Conservation (phyloP, 2,329 filamentous ascomycete species). For the Ceratocystis papillata region DNA sequence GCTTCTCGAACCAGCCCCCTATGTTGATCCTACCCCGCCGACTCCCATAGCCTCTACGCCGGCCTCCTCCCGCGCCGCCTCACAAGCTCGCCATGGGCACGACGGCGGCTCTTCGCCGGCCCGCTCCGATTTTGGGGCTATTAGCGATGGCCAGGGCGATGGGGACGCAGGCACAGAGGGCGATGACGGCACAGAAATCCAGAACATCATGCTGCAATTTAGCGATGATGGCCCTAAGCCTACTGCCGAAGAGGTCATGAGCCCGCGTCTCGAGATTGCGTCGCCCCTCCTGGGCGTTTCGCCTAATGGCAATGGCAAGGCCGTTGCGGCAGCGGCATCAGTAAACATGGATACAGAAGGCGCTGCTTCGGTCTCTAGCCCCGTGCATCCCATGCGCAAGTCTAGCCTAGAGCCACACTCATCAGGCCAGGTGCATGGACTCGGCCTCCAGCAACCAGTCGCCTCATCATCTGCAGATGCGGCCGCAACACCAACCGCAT, state of each 20-base stretch:
- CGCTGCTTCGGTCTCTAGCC: background rate
- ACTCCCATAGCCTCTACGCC: slow-evolving; percentile 46
- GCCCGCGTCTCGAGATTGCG: slow-evolving; percentile 71
- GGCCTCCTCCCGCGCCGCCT: slow-evolving; percentile 50
- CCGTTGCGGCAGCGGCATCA: background rate
- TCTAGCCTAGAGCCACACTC: slow-evolving; percentile 72
- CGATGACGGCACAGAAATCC: slow-evolving; percentile 73
- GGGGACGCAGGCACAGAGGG: slow-evolving; percentile 49
- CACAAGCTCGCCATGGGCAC: slow-evolving; percentile 35
- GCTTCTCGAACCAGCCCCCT: slow-evolving; percentile 39
- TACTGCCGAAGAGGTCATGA: slow-evolving; percentile 79
- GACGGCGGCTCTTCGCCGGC: slow-evolving; percentile 40
- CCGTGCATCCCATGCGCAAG: slow-evolving; percentile 65
- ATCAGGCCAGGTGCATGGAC: slow-evolving; percentile 40
- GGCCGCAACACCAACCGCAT: slow-evolving; percentile 32
- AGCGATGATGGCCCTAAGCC: slow-evolving; percentile 61
- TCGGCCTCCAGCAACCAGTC: slow-evolving; percentile 26
- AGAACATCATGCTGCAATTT: slow-evolving; percentile 97
- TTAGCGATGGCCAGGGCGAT: slow-evolving; percentile 36
- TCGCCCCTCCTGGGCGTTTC: slow-evolving; percentile 60
- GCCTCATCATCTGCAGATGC: slow-evolving; percentile 29
- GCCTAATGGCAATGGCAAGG: background rate
- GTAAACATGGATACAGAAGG: background rate
- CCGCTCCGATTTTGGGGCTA: slow-evolving; percentile 44
- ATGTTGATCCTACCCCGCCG: slow-evolving; percentile 49